These are phyloP conservation scores for Debaryomyces maramus DNA, from an alignment of 805 yeast genomes.

Conservation along the genomic window DNA sequence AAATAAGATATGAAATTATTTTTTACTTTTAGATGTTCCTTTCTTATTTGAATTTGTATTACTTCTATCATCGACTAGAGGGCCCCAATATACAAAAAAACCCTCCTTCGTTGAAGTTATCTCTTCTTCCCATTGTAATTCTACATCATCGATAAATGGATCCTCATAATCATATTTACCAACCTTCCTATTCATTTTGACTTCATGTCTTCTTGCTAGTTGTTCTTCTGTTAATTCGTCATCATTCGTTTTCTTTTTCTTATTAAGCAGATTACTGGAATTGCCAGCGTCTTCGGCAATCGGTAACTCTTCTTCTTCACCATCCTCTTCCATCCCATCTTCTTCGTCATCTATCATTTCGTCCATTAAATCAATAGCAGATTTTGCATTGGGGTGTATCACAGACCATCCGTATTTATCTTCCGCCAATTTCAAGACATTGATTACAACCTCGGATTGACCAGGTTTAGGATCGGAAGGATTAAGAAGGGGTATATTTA, in stretches of 20 bases:
- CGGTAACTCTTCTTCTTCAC: constrained; percentile 30
- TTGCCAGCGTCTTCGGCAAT: constrained; percentile 10
- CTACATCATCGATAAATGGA: constrained; percentile 96
- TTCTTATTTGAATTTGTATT: constrained; percentile 20
- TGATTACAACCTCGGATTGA: constrained; percentile 63
- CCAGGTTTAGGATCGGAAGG: constrained; percentile 53
- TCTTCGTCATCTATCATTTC: constrained; percentile 34
- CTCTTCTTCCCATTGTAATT: constrained; percentile 88
- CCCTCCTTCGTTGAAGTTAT: constrained; percentile 93
- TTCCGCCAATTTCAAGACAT: constrained; percentile 72
- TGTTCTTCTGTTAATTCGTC: constrained; percentile 40
- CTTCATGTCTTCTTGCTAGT: constrained; percentile 45
- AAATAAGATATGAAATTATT: constrained; percentile 10
- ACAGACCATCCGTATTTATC: constrained; percentile 80
- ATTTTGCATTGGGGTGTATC: constrained; percentile 65
- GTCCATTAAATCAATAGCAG: constrained; percentile 52
- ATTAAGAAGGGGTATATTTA: constrained; percentile 52
- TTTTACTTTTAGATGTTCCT: constrained; percentile 26
- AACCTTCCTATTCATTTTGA: constrained; percentile 64
- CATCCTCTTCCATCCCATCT: constrained; percentile 27
- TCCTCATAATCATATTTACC: constrained; percentile 92
- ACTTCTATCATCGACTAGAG: constrained; percentile 59
- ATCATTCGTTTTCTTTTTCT: constrained; percentile 19
- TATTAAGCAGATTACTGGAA: neutral
- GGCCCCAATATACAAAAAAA: constrained; percentile 93